These are phyloP conservation scores for Colletotrichum liriopes DNA, from an alignment of 2,329 filamentous ascomycete species.

Conservation along the genomic window DNA sequence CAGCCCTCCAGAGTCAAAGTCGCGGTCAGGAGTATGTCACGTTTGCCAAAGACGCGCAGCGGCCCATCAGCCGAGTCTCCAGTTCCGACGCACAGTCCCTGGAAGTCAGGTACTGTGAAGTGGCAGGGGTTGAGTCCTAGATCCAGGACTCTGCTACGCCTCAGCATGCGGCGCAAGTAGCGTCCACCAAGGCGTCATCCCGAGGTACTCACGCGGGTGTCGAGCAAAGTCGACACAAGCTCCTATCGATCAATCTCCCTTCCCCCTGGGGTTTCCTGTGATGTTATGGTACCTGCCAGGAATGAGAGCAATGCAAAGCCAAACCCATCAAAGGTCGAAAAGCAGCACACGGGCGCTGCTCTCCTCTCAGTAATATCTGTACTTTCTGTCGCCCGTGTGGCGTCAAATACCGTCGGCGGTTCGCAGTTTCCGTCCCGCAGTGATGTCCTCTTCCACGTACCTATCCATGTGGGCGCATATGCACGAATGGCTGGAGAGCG, in stretches of 20 bases:
- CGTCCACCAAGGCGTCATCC: constrained; percentile 27
- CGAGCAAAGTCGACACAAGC: background rate
- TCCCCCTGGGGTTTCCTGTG: background rate
- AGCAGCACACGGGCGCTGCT: background rate
- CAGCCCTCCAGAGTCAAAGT: constrained; percentile 5
- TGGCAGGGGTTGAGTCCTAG: constrained; percentile 38
- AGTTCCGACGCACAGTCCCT: constrained; percentile 36
- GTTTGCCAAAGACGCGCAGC: constrained; percentile 15
- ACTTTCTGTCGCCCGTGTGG: background rate
- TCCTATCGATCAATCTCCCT: background rate
- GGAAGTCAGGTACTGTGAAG: constrained; percentile 19
- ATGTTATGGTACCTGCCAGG: background rate
- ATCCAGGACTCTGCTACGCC: constrained; percentile 34
- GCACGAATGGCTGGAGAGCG: constrained; percentile 36
- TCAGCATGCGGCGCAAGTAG: constrained; percentile 24
- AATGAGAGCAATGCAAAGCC: background rate
- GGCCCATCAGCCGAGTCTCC: constrained; percentile 24
- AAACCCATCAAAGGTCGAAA: background rate
- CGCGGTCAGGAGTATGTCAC: constrained; percentile 21
- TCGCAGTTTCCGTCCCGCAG: constrained; percentile 1
- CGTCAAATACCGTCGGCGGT: background rate
- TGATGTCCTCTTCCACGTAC: constrained; percentile 27
- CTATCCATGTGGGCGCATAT: constrained; percentile 35
- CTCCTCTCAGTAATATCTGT: background rate
- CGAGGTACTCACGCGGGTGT: constrained; percentile 12